Evolutionary conservation across 225 moss, liverwort and hornwort species (phyloP).

Genomic region (Bryoerythrophyllum caledonicum): DNA sequence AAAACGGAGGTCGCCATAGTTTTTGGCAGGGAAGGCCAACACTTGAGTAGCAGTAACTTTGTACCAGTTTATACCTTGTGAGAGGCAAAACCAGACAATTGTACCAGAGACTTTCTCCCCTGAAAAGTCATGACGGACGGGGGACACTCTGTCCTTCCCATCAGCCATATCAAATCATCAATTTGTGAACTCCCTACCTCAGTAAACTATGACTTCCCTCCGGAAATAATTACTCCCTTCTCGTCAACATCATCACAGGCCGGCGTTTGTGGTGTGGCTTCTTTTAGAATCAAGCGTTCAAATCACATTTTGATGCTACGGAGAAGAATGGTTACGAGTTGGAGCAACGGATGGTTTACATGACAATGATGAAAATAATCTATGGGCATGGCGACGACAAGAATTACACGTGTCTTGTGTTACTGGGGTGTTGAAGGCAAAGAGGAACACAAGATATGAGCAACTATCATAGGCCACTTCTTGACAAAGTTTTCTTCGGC

Average conservation of each 20-base stretch:
- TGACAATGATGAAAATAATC: too few species aligned
- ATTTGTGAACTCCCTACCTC: background rate
- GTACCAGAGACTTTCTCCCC: conserved; percentile 2
- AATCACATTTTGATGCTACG: background rate
- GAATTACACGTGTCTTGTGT: too few species aligned
- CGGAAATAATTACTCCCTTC: background rate
- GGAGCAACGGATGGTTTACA: too few species aligned
- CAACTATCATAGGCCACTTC: too few species aligned
- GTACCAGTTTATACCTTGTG: background rate
- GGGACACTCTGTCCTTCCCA: background rate
- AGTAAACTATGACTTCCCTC: background rate
- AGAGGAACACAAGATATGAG: too few species aligned
- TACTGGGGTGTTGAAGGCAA: too few species aligned
- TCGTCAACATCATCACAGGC: background rate
- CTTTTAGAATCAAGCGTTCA: background rate
- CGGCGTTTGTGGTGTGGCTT: background rate
- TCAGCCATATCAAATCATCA: conserved; percentile 21
- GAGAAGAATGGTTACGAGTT: too few species aligned
- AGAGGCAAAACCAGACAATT: background rate
- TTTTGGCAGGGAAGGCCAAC: background rate
- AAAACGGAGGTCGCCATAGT: background rate
- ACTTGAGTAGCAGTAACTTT: conserved; percentile 3
- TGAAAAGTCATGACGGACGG: conserved; percentile 12
- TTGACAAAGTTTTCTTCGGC: too few species aligned
- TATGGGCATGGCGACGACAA: too few species aligned